Evolutionary conservation across 2,329 filamentous ascomycete genomes (phyloP).

Genomic region (Whalleya microplaca): DNA sequence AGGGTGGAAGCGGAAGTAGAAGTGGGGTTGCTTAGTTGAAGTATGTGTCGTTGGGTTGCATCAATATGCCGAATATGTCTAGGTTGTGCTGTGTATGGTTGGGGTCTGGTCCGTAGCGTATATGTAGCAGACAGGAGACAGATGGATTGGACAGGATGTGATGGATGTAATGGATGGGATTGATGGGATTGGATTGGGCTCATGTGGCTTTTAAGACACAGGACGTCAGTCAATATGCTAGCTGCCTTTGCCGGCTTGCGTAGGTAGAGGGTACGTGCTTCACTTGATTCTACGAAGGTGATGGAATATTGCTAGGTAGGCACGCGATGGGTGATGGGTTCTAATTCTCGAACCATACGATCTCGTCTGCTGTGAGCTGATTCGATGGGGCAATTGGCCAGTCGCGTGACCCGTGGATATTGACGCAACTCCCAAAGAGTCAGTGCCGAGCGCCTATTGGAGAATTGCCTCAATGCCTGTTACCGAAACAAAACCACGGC

Average conservation of each 20-base stretch:
- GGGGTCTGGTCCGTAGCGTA: conserved; percentile 1
- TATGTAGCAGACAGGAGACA: conserved; percentile 18
- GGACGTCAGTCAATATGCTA: conserved; percentile 1
- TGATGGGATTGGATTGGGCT: conserved; percentile 10
- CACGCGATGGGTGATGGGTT: conserved; percentile 23
- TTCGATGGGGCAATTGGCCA: conserved; percentile 27
- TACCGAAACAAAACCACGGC: conserved; percentile 10
- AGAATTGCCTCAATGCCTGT: conserved; percentile 17
- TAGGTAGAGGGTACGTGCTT: too few species aligned
- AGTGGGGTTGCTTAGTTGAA: conserved; percentile 23
- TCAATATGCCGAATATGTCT: conserved; percentile 16
- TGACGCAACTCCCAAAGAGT: conserved; percentile 22
- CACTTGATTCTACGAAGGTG: background rate
- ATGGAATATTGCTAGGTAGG: background rate
- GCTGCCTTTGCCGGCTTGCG: too few species aligned
- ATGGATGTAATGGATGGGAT: conserved; percentile 18
- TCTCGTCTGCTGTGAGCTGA: conserved; percentile 21
- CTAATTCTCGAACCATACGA: conserved; percentile 24
- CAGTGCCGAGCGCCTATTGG: conserved; percentile 20
- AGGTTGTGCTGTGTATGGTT: too few species aligned
- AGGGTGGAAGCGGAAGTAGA: background rate
- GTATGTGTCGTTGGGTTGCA: conserved; percentile 24
- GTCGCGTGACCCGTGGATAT: conserved; percentile 21
- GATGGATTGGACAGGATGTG: conserved; percentile 4
- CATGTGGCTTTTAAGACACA: conserved; percentile 21